phyloP scores from a whole-genome alignment of 768 basidiomycete species.

The Tylopilus rubrobrunneus region DNA sequence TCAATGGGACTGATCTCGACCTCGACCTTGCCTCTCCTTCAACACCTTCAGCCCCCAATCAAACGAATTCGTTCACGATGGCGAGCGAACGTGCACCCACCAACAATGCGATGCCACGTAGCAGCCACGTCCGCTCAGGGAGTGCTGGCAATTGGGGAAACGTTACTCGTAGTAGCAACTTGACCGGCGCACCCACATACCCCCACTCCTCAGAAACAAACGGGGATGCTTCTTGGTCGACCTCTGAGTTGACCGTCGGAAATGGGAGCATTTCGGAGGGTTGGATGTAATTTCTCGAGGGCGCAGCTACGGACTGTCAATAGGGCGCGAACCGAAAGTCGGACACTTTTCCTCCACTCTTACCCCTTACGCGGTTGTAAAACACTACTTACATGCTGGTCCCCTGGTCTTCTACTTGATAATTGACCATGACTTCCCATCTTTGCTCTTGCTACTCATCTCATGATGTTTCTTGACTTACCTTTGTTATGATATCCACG shows the following conservation, averaged over 20 bases:
- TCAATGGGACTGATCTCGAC: conserved; percentile 67
- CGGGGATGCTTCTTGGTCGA: conserved; percentile 57
- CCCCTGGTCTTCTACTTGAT: conserved; percentile 7
- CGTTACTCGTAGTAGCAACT: conserved; percentile 51
- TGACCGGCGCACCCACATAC: conserved; percentile 47
- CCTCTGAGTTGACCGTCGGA: conserved; percentile 48
- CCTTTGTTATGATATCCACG: conserved; percentile 36
- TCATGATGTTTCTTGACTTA: conserved; percentile 35
- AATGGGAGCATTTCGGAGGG: conserved; percentile 55
- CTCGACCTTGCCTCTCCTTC: conserved; percentile 57
- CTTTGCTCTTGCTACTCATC: conserved; percentile 24
- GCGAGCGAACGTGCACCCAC: conserved; percentile 36
- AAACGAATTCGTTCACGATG: conserved; percentile 37
- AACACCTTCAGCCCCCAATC: conserved; percentile 45
- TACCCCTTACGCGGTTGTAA: conserved; percentile 4
- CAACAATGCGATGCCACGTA: conserved; percentile 38
- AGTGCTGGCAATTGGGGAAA: conserved; percentile 80
- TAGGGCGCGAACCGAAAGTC: conserved; percentile 29
- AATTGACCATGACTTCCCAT: conserved; percentile 15
- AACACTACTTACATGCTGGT: conserved; percentile 7
- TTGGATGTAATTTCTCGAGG: conserved; percentile 28
- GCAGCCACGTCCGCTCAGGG: conserved; percentile 70
- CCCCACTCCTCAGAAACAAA: conserved; percentile 52
- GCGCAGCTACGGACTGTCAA: conserved; percentile 2
- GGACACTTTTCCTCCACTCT: conserved; percentile 36